Evolutionary conservation across 176 grass and related monocot genomes (phyloP).

Genomic region (Eleusine indica): DNA sequence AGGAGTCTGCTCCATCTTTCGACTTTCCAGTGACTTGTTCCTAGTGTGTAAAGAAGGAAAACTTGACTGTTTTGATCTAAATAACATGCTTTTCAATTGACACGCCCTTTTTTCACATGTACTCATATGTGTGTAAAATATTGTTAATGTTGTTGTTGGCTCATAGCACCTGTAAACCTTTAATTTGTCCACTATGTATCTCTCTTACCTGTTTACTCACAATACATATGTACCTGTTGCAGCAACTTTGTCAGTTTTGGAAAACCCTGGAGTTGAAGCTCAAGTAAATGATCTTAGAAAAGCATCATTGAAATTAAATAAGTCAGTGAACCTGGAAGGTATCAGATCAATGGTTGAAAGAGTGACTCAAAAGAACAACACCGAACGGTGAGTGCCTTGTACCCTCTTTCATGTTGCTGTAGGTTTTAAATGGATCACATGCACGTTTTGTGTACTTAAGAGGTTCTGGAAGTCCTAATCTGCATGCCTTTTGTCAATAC

Average conservation of each 20-base stretch:
- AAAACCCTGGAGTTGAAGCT: slow-evolving; percentile 39
- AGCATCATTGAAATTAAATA: slow-evolving; percentile 62
- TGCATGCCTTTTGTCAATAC: slow-evolving; percentile 23
- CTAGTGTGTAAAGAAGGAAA: not conserved
- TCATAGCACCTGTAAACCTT: not conserved
- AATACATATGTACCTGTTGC: not conserved
- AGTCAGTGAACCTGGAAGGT: slow-evolving; percentile 62
- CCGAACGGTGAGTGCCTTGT: slow-evolving; percentile 56
- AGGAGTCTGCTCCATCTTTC: not conserved
- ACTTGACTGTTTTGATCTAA: not conserved
- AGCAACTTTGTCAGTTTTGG: slow-evolving; percentile 58
- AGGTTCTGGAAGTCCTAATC: slow-evolving; percentile 31
- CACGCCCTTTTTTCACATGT: not conserved
- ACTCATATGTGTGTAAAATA: not conserved
- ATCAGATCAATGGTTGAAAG: slow-evolving; percentile 71
- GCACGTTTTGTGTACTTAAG: slow-evolving; percentile 4
- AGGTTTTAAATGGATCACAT: not conserved
- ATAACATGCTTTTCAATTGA: not conserved
- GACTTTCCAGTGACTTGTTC: not conserved
- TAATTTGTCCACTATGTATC: not conserved
- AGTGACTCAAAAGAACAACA: slow-evolving; percentile 51
- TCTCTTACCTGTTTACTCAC: not conserved
- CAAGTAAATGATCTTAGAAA: slow-evolving; percentile 54
- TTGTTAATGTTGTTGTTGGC: too few species aligned
- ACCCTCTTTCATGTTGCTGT: slow-evolving; percentile 15